These are phyloP conservation scores for Lactarius evosmus DNA, from an alignment of 768 basidiomycete genomes.

Conservation along the genomic window DNA sequence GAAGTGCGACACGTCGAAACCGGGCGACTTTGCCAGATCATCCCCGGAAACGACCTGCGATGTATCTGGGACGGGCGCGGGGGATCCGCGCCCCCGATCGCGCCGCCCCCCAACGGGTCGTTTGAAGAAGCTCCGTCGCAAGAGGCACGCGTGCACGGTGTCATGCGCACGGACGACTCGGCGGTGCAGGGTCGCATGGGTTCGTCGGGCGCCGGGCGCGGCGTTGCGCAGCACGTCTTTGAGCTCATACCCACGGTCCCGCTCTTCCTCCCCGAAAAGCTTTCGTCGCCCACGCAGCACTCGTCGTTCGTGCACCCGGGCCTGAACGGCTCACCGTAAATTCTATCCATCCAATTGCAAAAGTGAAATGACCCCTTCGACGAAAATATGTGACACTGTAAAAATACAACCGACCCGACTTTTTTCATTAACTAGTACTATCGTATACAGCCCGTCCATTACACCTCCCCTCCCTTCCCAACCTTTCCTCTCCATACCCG, in stretches of 20 bases:
- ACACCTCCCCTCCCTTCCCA: background rate
- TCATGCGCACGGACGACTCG: conserved; percentile 60
- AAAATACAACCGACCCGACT: background rate
- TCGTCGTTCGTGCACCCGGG: conserved; percentile 35
- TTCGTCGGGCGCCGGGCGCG: conserved; percentile 36
- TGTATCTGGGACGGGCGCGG: conserved; percentile 90
- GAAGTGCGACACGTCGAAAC: conserved; percentile 84
- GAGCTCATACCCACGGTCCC: conserved; percentile 77
- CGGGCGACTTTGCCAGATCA: conserved; percentile 77
- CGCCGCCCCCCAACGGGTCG: conserved; percentile 46
- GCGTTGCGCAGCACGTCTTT: conserved; percentile 69
- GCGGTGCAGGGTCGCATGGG: conserved; percentile 34
- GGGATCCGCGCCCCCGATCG: conserved; percentile 31
- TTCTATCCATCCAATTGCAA: background rate
- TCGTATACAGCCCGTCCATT: background rate
- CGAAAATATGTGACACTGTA: background rate
- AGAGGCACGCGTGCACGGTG: conserved; percentile 83
- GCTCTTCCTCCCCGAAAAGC: conserved; percentile 54
- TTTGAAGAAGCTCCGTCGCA: conserved; percentile 53
- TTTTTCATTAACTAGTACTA: background rate
- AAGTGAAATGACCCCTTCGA: background rate
- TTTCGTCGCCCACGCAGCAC: conserved; percentile 39
- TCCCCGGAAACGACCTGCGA: conserved; percentile 74
- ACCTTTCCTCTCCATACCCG: no score
- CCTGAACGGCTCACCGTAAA: conserved; percentile 36